These are phyloP conservation scores for Aspergillus transmontanensis DNA, from an alignment of 2,329 filamentous ascomycete genomes.

Conservation along the genomic window DNA sequence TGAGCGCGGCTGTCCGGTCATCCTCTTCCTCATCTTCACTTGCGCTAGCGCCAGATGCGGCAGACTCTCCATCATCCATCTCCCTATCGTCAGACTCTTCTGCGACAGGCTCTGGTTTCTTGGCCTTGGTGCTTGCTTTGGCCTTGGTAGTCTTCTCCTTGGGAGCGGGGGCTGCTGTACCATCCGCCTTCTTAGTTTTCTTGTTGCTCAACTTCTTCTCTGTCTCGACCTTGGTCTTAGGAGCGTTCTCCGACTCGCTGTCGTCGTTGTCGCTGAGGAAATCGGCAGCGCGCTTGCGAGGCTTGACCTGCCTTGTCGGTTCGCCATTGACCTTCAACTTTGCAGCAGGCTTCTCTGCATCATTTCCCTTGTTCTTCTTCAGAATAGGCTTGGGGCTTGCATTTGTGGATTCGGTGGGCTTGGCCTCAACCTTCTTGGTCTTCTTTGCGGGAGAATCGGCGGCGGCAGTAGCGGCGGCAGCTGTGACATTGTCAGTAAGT, in stretches of 20 bases:
- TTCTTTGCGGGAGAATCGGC: slow-evolving; percentile 59
- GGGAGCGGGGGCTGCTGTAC: slow-evolving; percentile 32
- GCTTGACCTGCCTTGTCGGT: slow-evolving; percentile 40
- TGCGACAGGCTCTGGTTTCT: slow-evolving; percentile 46
- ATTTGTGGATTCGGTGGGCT: slow-evolving; percentile 31
- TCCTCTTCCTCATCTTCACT: slow-evolving; percentile 43
- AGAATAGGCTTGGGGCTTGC: slow-evolving; percentile 34
- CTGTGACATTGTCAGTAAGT: slow-evolving; percentile 17
- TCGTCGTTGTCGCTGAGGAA: slow-evolving; percentile 49
- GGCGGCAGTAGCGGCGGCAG: slow-evolving; percentile 40
- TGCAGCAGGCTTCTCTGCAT: slow-evolving; percentile 24
- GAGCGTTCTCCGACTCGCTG: slow-evolving; percentile 26
- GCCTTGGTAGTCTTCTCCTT: slow-evolving; percentile 39
- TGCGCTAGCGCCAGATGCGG: slow-evolving; percentile 24
- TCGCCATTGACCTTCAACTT: slow-evolving; percentile 37
- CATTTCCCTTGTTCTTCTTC: slow-evolving; percentile 34
- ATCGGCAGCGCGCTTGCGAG: slow-evolving; percentile 52
- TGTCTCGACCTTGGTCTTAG: slow-evolving; percentile 19
- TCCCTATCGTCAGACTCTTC: slow-evolving; percentile 41
- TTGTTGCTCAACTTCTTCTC: slow-evolving; percentile 50
- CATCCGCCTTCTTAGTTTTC: slow-evolving; percentile 45
- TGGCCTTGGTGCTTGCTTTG: slow-evolving; percentile 42
- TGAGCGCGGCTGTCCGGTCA: slow-evolving; percentile 57
- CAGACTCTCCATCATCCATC: slow-evolving; percentile 18
- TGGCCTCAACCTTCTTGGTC: slow-evolving; percentile 55